Evolutionary conservation across 805 yeast species (phyloP).

Genomic region (Nakazawaea populi): DNA sequence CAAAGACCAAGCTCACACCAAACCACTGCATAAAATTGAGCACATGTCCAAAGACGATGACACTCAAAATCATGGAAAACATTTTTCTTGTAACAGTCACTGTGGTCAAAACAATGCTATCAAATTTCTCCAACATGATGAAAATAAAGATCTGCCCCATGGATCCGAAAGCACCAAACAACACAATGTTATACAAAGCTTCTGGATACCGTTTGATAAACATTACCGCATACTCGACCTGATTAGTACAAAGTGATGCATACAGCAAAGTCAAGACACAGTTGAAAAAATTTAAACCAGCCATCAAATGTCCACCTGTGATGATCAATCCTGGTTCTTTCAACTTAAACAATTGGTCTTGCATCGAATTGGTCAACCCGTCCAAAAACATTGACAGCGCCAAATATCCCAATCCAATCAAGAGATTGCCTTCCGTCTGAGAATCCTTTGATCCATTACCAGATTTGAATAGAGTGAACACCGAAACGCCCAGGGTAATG

Average conservation of each 20-base stretch:
- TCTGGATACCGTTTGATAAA: slow-evolving; percentile 49
- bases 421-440: slow-evolving; percentile 34
- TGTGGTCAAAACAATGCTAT: slow-evolving; percentile 79
- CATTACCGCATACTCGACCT: slow-evolving; percentile 39
- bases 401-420: slow-evolving; percentile 58
- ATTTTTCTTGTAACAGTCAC: slow-evolving; percentile 95
- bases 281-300: slow-evolving; percentile 47
- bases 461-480: slow-evolving; percentile 49
- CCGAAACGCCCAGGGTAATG: slow-evolving; percentile 79
- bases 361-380: slow-evolving; percentile 91
- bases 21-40: slow-evolving; percentile 63
- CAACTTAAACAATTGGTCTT: slow-evolving; percentile 70
- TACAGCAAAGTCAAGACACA: slow-evolving; percentile 43
- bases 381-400: slow-evolving; percentile 67
- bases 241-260: slow-evolving; percentile 39
- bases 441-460: slow-evolving; percentile 19
- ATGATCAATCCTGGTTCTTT: slow-evolving; percentile 29
- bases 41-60: slow-evolving; percentile 77
- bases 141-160: slow-evolving; percentile 94
- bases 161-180: slow-evolving; percentile 78
- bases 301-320: slow-evolving; percentile 87
- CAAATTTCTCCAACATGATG: slow-evolving; percentile 74
- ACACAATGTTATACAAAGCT: slow-evolving; percentile 51
- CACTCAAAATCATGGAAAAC: slow-evolving; percentile 91
- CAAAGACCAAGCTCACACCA: slow-evolving; percentile 76